phyloP scores from a whole-genome alignment of 2,329 filamentous ascomycete species.

The Microsporum canis region DNA sequence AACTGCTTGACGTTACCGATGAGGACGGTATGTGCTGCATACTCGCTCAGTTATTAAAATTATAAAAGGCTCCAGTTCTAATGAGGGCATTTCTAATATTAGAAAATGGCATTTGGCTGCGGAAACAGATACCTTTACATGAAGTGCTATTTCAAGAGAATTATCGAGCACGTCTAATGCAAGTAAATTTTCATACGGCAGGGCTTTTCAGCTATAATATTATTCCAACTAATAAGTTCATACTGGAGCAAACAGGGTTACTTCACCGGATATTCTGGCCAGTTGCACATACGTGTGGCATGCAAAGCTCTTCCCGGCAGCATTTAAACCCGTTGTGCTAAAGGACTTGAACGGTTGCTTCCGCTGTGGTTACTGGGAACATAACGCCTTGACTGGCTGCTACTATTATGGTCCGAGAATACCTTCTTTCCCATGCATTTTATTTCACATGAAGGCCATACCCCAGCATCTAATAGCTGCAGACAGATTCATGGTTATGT shows the following conservation, averaged over 20 bases:
- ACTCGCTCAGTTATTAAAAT: neutral
- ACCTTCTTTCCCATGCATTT: neutral
- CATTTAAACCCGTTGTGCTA: slow-evolving; percentile 10
- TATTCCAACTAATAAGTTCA: neutral
- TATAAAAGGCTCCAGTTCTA: too few species aligned
- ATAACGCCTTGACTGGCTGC: neutral
- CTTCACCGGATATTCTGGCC: neutral
- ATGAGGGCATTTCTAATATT: neutral
- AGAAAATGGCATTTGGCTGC: neutral
- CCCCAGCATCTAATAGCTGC: neutral
- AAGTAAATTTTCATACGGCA: neutral
- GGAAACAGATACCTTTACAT: neutral
- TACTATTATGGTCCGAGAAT: neutral
- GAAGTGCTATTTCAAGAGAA: neutral
- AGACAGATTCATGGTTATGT: slow-evolving; percentile 18
- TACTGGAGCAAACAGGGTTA: neutral
- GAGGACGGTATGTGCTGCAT: neutral
- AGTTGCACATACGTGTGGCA: neutral
- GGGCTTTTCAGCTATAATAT: neutral
- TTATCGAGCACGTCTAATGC: neutral
- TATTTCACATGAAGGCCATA: neutral
- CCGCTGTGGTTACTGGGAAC: slow-evolving; percentile 12
- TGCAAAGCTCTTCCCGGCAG: neutral
- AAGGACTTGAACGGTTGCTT: slow-evolving; percentile 18
- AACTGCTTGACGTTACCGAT: neutral